Percentiles rank a stretch among this genome's conserved stretches.
These are phyloP conservation scores for Pulveroboletus sp. DNA, from an alignment of 768 basidiomycete genomes.

Conservation along the genomic window DNA sequence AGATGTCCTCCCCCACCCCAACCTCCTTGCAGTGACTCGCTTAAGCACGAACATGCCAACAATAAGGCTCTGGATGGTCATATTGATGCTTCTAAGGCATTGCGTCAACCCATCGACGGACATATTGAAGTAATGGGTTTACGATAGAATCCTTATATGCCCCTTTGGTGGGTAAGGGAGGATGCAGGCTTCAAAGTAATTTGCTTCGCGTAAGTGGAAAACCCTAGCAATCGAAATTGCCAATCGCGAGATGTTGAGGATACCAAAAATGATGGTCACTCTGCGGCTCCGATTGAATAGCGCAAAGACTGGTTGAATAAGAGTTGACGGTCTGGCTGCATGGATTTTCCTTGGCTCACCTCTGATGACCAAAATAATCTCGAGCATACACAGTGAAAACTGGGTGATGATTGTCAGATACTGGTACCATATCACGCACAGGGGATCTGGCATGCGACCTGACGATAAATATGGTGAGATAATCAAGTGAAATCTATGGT, in stretches of 20 bases:
- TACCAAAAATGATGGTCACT: constrained; percentile 21
- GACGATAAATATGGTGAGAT: constrained; percentile 11
- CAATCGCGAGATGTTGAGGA: constrained; percentile 19
- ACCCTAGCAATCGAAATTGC: constrained; percentile 16
- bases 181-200: constrained; percentile 21
- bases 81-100: constrained; percentile 7
- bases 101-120: neutral
- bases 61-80: constrained; percentile 37
- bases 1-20: constrained; percentile 42
- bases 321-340: neutral
- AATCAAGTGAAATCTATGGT: constrained; percentile 9
- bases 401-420: neutral
- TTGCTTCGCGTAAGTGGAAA: constrained; percentile 2
- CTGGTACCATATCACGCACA: constrained; percentile 14
- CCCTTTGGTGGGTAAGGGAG: constrained; percentile 13
- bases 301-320: constrained; percentile 16
- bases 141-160: neutral
- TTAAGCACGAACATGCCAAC: constrained; percentile 39
- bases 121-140: constrained; percentile 14
- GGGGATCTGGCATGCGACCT: neutral
- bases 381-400: constrained; percentile 16
- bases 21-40: constrained; percentile 32
- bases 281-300: constrained; percentile 35
- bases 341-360: constrained; percentile 14
- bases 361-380: constrained; percentile 23